These are phyloP conservation scores for Microbotryum intermedium DNA, from an alignment of 1,284 basidiomycete genomes.

Conservation along the genomic window DNA sequence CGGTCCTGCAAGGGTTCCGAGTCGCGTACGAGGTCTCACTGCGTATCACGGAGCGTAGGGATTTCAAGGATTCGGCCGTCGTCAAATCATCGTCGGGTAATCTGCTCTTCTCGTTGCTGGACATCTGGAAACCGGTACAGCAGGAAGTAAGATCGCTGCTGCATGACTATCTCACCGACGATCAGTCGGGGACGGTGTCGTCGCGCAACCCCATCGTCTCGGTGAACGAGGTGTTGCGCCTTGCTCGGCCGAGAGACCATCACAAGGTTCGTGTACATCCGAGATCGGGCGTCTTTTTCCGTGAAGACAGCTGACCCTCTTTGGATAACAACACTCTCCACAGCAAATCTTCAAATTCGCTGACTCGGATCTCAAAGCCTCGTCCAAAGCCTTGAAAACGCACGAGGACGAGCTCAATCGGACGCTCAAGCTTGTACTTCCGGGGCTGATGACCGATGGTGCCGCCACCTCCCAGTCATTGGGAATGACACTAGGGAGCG, in stretches of 20 bases:
- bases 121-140: conserved; percentile 88
- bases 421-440: conserved; percentile 81
- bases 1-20: conserved; percentile 85
- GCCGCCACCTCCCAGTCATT: conserved; percentile 6
- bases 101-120: conserved; percentile 61
- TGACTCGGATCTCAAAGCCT: conserved; percentile 69
- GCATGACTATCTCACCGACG: conserved; percentile 83
- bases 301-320: background rate
- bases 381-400: conserved; percentile 57
- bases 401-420: conserved; percentile 80
- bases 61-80: conserved; percentile 74
- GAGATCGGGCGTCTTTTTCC: background rate
- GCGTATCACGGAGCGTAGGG: conserved; percentile 79
- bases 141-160: conserved; percentile 72
- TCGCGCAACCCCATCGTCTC: conserved; percentile 80
- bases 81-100: conserved; percentile 55
- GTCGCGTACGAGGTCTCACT: conserved; percentile 83
- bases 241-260: conserved; percentile 69
- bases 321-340: background rate
- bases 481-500: conserved; percentile 5
- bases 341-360: conserved; percentile 81
- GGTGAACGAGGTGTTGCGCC: conserved; percentile 88
- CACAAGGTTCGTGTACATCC: conserved; percentile 51
- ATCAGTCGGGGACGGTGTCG: conserved; percentile 64
- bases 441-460: conserved; percentile 54